Base-by-base conservation (phyloP, 495 filamentous ascomycete species). In the Pyrenula aspistea region DNA sequence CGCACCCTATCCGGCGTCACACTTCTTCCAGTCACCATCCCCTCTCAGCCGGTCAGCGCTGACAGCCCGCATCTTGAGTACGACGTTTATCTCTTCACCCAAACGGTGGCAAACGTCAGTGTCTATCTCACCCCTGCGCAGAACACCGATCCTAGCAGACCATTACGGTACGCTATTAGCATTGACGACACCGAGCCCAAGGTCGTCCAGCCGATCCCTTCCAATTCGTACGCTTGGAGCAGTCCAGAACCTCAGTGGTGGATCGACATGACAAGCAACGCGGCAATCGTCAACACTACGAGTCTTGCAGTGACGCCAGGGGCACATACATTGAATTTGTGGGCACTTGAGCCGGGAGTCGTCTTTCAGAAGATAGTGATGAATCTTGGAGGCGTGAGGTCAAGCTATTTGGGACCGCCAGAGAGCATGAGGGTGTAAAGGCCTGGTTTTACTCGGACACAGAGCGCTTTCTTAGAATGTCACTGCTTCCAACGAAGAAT, bases 281-380 rank as follows among this genome's bases (percentile, higher is more conserved):
- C 82, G 10, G 87, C 83, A 85, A 77, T 42, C 31, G 31, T 67
- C 19, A 81, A 76, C 3, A 81, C 75, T 21, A 83, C 77, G 25
- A 76, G 56, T 22, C 82, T 79, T 64, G 65, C 65, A 25, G 69
- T 78, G 10, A 57, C 68, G 66, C 70, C 56, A 83, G 82, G 10
- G 72, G 72, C 51, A 79, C 31, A 85, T 59, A 83, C 70, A 25
- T 63, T 87, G 55, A 78, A 79, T 53, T 56, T 88, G 21, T 83
- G 82, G 78, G 72, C 77, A 22, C 67, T 85, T 53, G 80, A 85
- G 70, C 76, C 83, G 47, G 81, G 80, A 21, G 69, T 88, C 1
- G 71, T 86, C n/a, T 71, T 89, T 51, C 81, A 88, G 71, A 88
- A 85, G 69, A 70, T 87, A 25, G 71, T 87, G 4, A 53, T 88